Evolutionary conservation across 768 basidiomycete species (phyloP).

Genomic region (Rhizopogon vinicolor): DNA sequence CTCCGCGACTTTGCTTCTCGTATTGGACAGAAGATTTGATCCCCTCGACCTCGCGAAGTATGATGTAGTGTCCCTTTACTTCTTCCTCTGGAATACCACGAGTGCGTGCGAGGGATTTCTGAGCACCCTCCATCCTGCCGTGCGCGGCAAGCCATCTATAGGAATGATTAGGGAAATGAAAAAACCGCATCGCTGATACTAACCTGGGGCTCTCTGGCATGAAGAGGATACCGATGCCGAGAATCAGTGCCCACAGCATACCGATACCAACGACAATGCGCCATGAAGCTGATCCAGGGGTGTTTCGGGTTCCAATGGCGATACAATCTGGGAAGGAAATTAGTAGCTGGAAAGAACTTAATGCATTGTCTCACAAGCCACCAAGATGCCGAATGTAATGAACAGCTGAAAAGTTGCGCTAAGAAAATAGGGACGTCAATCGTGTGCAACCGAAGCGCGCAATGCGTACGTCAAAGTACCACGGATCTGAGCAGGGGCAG

Average conservation of each 20-base stretch:
- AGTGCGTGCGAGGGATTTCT: slow-evolving; percentile 39
- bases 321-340: slow-evolving; percentile 45
- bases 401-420: slow-evolving; percentile 55
- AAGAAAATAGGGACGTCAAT: background rate
- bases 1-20: slow-evolving; percentile 41
- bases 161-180: background rate
- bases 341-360: slow-evolving; percentile 4
- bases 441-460: slow-evolving; percentile 1
- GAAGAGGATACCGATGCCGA: slow-evolving; percentile 60
- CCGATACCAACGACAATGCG: slow-evolving; percentile 58
- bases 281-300: slow-evolving; percentile 51
- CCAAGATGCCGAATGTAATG: slow-evolving; percentile 67
- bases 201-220: slow-evolving; percentile 65
- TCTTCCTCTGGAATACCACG: slow-evolving; percentile 42
- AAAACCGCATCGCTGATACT: slow-evolving; percentile 1
- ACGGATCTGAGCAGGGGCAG: slow-evolving; percentile 66
- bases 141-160: slow-evolving; percentile 52
- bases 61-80: slow-evolving; percentile 35
- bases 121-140: slow-evolving; percentile 45
- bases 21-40: slow-evolving; percentile 47
- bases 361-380: slow-evolving; percentile 43
- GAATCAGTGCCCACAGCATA: slow-evolving; percentile 57
- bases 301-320: slow-evolving; percentile 57
- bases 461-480: slow-evolving; percentile 48
- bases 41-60: slow-evolving; percentile 48